Percentiles rank a stretch among this genome's conserved stretches.
Conservation (phyloP, 106 monocot species). For the Agapanthus africanus region DNA sequence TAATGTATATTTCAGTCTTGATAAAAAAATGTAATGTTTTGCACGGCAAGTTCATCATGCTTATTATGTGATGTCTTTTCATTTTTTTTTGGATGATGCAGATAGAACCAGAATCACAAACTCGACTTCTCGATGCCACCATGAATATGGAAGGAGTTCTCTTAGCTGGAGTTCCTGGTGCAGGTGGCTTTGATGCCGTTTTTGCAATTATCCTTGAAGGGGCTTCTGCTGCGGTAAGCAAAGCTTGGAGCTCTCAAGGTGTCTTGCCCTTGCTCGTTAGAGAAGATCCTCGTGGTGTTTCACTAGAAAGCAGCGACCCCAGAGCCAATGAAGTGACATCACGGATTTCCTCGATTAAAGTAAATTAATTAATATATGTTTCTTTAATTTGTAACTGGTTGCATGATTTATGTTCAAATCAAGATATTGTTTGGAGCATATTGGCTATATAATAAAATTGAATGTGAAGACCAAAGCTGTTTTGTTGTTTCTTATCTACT, state of each 20-base stretch:
- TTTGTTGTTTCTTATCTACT: no score
- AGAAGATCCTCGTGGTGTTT: conserved; percentile 69
- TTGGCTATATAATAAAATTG: no score
- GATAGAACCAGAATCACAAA: conserved; percentile 97
- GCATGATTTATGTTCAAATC: no score
- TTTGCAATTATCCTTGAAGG: conserved; percentile 52
- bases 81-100: conserved; percentile 16
- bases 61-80: no score
- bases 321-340: conserved; percentile 39
- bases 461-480: no score
- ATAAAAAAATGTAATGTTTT: no score
- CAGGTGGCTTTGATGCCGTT: conserved; percentile 94
- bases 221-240: conserved; percentile 21
- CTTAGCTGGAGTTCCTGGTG: conserved; percentile 91
- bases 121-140: conserved; percentile 74
- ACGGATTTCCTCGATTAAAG: conserved; percentile 29
- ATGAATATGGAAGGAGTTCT: conserved; percentile 84
- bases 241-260: conserved; percentile 48
- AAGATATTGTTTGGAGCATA: no score
- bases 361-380: no score
- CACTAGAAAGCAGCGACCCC: conserved; percentile 64
- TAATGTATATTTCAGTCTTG: no score
- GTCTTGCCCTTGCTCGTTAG: conserved; percentile 72
- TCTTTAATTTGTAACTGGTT: no score
- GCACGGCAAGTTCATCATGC: no score